Conservation (phyloP, 2,329 filamentous ascomycete genomes). For the Zymoseptoria ardabiliae region DNA sequence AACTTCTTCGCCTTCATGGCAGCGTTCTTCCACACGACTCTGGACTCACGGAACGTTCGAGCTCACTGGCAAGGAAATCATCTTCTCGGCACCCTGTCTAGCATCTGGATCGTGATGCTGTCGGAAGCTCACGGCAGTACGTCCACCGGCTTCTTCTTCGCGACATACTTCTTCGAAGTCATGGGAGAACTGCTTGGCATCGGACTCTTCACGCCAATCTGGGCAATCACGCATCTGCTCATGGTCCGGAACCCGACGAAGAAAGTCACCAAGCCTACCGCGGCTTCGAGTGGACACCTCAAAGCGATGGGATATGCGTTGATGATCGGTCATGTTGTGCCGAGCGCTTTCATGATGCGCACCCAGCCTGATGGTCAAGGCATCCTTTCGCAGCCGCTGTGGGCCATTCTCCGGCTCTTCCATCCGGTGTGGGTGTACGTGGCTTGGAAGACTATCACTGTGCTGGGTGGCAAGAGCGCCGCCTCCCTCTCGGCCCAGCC, state of each 20-base stretch:
- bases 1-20: constrained; percentile 20
- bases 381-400: constrained; percentile 14
- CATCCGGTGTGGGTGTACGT: constrained; percentile 16
- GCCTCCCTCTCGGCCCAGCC: not conserved
- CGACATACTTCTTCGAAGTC: constrained; percentile 15
- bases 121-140: constrained; percentile 11
- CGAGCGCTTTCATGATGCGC: constrained; percentile 17
- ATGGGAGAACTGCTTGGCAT: constrained; percentile 19
- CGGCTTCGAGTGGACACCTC: not conserved
- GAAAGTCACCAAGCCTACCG: not conserved
- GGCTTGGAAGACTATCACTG: constrained; percentile 6
- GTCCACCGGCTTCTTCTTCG: constrained; percentile 5
- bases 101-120: constrained; percentile 18
- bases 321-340: constrained; percentile 15
- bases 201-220: constrained; percentile 17
- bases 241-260: constrained; percentile 6
- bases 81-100: constrained; percentile 14
- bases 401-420: constrained; percentile 18
- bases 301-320: constrained; percentile 16
- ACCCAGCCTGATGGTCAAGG: constrained; percentile 13
- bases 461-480: not conserved
- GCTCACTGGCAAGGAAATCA: constrained; percentile 17
- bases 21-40: constrained; percentile 15
- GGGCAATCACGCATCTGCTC: constrained; percentile 15
- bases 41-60: constrained; percentile 15